These are phyloP conservation scores for Sporothrix variecibatus DNA, from an alignment of 2,329 filamentous ascomycete genomes.

Conservation along the genomic window DNA sequence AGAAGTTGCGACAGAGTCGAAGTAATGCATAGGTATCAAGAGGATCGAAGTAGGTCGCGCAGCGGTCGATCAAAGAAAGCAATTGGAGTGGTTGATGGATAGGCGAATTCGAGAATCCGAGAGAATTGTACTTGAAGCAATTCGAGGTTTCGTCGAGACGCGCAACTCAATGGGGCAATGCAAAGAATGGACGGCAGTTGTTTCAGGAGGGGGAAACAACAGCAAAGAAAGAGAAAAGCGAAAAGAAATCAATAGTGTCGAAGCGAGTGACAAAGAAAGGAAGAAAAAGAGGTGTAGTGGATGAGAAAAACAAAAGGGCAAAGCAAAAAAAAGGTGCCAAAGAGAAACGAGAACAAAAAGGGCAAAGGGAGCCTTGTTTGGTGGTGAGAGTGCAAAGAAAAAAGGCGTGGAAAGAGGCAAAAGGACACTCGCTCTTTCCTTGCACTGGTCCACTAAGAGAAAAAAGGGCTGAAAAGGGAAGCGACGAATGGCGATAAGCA, in stretches of 20 bases:
- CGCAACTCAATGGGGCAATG: background rate
- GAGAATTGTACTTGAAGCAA: background rate
- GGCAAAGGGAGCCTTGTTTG: background rate
- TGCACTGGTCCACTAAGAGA: too few relatives aligned
- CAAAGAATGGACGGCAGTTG: background rate
- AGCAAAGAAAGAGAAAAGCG: background rate
- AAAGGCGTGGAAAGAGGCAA: conserved; percentile 5
- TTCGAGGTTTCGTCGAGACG: background rate
- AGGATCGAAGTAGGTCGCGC: background rate
- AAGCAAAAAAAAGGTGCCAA: background rate
- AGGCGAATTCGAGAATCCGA: background rate
- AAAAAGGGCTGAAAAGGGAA: background rate
- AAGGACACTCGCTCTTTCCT: background rate
- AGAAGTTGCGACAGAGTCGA: background rate
- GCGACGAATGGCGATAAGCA: conserved; percentile 21
- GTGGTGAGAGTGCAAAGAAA: background rate
- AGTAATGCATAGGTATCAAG: background rate
- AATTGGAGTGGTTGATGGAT: background rate
- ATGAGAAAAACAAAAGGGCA: background rate
- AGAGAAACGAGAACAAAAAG: background rate
- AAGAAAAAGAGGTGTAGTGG: background rate
- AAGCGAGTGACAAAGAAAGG: conserved; percentile 20
- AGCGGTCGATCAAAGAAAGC: background rate
- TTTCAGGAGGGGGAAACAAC: background rate
- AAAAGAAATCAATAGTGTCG: background rate